Evolutionary conservation across 208 protist species (phyloP).

Genomic region (Wallacemonas sp.): DNA sequence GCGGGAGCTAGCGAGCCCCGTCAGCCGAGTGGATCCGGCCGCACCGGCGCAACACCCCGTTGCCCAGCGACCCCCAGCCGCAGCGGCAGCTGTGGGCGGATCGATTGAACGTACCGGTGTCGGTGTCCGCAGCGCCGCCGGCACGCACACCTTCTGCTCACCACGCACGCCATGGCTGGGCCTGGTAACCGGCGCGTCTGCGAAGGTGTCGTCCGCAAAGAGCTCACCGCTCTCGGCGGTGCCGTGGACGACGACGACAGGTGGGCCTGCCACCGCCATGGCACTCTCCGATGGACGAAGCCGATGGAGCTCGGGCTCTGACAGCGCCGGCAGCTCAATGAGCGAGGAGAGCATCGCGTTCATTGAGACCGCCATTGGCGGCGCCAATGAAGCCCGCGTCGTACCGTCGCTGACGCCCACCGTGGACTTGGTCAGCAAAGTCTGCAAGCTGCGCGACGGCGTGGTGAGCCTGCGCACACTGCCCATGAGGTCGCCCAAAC

Average conservation of each 20-base stretch:
- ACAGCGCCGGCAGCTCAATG: not conserved
- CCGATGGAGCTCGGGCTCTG: not conserved
- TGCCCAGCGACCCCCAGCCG: not conserved
- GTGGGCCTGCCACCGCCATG: too few relatives aligned
- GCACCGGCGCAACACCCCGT: too few relatives aligned
- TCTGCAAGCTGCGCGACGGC: not conserved
- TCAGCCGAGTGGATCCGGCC: too few relatives aligned
- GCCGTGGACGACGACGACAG: too few relatives aligned
- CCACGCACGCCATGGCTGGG: constrained; percentile 7
- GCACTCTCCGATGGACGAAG: too few relatives aligned
- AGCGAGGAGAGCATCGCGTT: constrained; percentile 6
- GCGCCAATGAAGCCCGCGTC: not conserved
- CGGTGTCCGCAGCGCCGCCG: too few relatives aligned
- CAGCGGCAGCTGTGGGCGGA: too few relatives aligned
- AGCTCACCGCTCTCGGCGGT: not conserved
- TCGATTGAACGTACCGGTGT: too few relatives aligned
- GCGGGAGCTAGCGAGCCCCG: too few relatives aligned
- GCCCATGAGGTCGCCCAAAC: not conserved
- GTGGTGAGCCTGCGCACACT: not conserved
- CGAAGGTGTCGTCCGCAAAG: not conserved
- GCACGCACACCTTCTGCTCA: not conserved
- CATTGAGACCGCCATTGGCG: not conserved
- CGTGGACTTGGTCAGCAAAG: not conserved
- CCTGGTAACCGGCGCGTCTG: not conserved
- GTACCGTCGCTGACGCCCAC: not conserved